These are phyloP conservation scores for Cutaneotrichosporon sp. DNA, from an alignment of 1,284 basidiomycete species.

Conservation along the genomic window DNA sequence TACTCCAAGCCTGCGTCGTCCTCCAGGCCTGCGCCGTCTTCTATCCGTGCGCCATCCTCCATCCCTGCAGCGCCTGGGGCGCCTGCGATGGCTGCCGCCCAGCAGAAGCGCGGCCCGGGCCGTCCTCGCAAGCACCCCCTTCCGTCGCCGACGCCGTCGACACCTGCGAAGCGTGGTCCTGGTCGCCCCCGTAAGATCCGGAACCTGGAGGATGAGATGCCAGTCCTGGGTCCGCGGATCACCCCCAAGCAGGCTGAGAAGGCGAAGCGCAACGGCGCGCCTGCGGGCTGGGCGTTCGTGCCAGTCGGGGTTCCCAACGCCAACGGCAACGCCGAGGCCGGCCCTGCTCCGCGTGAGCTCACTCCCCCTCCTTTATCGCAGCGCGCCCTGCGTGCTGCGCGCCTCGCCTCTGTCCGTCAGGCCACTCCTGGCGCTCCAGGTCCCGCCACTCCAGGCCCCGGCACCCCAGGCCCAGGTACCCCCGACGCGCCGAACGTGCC, in stretches of 20 bases:
- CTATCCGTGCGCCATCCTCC: too few species aligned
- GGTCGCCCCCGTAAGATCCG: slow-evolving; percentile 21
- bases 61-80: too few species aligned
- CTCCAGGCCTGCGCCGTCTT: too few species aligned
- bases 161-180: slow-evolving; percentile 18
- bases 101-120: slow-evolving; percentile 3
- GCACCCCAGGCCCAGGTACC: too few species aligned
- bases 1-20: background rate
- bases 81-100: too few species aligned
- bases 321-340: background rate
- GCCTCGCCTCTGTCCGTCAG: slow-evolving; percentile 2
- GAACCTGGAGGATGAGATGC: slow-evolving; percentile 3
- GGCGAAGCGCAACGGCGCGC: slow-evolving; percentile 39
- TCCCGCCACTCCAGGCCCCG: too few species aligned
- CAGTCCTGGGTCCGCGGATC: background rate
- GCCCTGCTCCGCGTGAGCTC: background rate
- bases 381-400: slow-evolving; percentile 16
- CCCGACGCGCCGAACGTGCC: too few species aligned
- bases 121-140: slow-evolving; percentile 10
- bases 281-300: slow-evolving; percentile 40
- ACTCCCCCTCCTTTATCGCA: slow-evolving; percentile 1
- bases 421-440: background rate
- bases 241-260: slow-evolving; percentile 16
- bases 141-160: slow-evolving; percentile 4
- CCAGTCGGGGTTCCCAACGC: slow-evolving; percentile 10